These are phyloP conservation scores for Colletotrichum gloeosporioides DNA, from an alignment of 2,329 filamentous ascomycete genomes.

Conservation along the genomic window DNA sequence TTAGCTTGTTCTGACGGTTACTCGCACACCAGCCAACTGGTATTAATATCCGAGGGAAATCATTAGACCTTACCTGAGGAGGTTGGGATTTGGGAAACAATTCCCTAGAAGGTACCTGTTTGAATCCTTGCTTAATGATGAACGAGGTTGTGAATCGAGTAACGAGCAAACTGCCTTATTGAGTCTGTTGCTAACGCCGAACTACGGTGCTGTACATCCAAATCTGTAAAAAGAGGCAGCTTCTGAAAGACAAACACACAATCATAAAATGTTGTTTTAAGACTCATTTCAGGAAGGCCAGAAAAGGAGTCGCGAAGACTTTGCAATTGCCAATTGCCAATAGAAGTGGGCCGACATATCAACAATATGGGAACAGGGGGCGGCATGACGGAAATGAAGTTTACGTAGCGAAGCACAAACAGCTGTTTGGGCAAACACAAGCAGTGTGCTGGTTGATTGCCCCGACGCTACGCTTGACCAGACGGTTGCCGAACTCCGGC, in stretches of 20 bases:
- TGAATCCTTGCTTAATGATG: neutral
- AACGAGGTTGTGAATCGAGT: neutral
- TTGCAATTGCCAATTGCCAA: neutral
- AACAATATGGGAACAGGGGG: neutral
- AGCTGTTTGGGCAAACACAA: neutral
- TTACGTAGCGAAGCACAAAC: neutral
- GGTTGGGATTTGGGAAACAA: neutral
- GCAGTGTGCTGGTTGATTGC: neutral
- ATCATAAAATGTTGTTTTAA: neutral
- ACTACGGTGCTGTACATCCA: neutral
- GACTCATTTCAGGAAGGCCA: neutral
- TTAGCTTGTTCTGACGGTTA: accelerated
- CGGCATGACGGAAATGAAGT: neutral
- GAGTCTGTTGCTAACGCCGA: neutral
- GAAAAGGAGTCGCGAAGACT: neutral
- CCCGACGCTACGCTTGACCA: neutral
- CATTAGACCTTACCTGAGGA: neutral
- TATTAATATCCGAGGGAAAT: accelerated
- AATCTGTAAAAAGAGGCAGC: neutral
- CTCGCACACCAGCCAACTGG: accelerated
- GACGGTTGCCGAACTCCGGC: neutral
- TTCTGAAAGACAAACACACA: neutral
- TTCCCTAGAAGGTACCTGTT: neutral
- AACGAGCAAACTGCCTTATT: neutral
- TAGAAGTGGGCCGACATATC: neutral